A percentile compares a stretch with the other conserved stretches of the same genome.
These are phyloP conservation scores for Hirsutella thompsonii DNA, from an alignment of 2,329 filamentous ascomycete genomes.

Conservation along the genomic window DNA sequence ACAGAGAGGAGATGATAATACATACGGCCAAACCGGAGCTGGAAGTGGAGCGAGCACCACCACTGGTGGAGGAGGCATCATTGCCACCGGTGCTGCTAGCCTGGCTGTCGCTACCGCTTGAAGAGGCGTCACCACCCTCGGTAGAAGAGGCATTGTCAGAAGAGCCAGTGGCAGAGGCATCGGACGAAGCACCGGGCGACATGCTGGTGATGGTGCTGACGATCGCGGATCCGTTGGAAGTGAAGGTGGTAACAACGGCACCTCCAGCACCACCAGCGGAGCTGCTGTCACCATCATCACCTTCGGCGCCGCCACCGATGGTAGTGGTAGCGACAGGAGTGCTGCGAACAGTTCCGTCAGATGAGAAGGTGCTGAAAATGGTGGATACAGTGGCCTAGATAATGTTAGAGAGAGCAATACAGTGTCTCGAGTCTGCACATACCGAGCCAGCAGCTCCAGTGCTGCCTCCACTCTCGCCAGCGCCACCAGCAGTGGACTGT, in stretches of 20 bases:
- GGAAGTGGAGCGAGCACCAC: conserved; percentile 4
- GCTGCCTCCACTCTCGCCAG: not conserved
- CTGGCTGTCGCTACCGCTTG: not conserved
- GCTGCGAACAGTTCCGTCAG: conserved; percentile 11
- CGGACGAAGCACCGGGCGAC: conserved; percentile 6
- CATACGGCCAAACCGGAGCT: conserved; percentile 17
- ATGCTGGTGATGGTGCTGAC: conserved; percentile 15
- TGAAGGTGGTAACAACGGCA: conserved; percentile 11
- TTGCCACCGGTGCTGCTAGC: not conserved
- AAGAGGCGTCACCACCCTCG: not conserved
- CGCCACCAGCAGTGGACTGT: not conserved
- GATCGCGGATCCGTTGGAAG: conserved; percentile 9
- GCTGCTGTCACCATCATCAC: not conserved
- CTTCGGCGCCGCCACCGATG: conserved; percentile 9
- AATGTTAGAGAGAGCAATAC: not conserved
- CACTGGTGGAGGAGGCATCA: not conserved
- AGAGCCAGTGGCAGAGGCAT: conserved; percentile 9
- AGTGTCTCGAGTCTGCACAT: too few species aligned
- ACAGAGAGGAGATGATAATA: conserved; percentile 1
- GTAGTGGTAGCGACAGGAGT: conserved; percentile 24
- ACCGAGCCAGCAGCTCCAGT: too few species aligned
- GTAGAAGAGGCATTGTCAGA: conserved; percentile 2
- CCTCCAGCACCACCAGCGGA: conserved; percentile 6
- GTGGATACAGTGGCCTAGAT: conserved; percentile 15
- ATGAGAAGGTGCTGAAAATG: conserved; percentile 22